Conservation (phyloP, 2,329 filamentous ascomycete genomes). For the Xylaria sp. region DNA sequence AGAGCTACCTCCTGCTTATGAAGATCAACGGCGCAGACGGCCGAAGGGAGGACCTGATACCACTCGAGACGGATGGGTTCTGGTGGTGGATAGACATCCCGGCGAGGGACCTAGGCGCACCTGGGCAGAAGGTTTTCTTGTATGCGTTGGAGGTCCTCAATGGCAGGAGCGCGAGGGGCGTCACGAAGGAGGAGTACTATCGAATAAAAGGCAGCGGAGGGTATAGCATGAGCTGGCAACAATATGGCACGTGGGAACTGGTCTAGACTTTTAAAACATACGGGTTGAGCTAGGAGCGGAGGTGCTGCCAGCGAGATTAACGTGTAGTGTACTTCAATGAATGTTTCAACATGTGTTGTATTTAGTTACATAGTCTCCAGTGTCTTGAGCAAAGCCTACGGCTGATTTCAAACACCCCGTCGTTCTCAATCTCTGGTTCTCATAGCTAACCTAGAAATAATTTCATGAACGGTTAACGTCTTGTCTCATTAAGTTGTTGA, state of each 20-base stretch:
- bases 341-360: too few species aligned
- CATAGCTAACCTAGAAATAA: too few species aligned
- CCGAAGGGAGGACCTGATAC: constrained; percentile 66
- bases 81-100: constrained; percentile 82
- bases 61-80: constrained; percentile 76
- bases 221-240: constrained; percentile 49
- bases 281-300: too few species aligned
- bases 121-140: constrained; percentile 69
- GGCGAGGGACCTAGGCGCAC: constrained; percentile 64
- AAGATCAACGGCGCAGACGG: constrained; percentile 68
- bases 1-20: constrained; percentile 70
- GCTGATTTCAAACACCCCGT: too few species aligned
- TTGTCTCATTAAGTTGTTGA: too few species aligned
- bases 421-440: too few species aligned
- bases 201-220: constrained; percentile 45
- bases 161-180: constrained; percentile 50
- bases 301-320: too few species aligned
- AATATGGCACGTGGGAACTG: constrained; percentile 54
- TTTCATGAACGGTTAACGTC: too few species aligned
- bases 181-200: constrained; percentile 51
- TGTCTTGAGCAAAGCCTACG: too few species aligned
- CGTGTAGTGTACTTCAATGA: too few species aligned
- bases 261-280: constrained; percentile 42
- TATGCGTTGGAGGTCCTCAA: constrained; percentile 59
- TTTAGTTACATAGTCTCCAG: too few species aligned